Evolutionary conservation across 1,284 basidiomycete genomes (phyloP).

Genomic region (Puccinia novopanici): DNA sequence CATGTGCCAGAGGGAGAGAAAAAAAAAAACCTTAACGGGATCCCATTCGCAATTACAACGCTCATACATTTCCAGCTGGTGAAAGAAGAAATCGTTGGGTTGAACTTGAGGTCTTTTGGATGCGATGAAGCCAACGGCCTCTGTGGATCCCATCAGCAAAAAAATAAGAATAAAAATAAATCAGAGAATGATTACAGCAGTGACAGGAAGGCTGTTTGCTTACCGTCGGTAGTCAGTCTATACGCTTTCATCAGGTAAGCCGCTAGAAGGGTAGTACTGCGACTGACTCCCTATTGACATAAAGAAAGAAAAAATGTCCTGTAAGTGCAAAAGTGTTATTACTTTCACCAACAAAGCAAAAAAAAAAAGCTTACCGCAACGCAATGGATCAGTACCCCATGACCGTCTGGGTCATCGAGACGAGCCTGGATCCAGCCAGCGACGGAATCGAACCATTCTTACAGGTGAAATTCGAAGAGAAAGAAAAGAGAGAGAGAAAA

Average conservation of each 20-base stretch:
- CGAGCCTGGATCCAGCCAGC: constrained; percentile 36
- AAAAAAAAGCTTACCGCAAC: constrained; percentile 32
- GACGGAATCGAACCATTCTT: constrained; percentile 50
- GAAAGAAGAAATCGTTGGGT: constrained; percentile 47
- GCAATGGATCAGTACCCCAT: constrained; percentile 43
- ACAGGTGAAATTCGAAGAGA: too few relatives aligned
- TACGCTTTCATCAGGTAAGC: constrained; percentile 47
- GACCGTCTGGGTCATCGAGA: constrained; percentile 7
- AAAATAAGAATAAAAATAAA: neutral
- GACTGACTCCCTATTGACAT: constrained; percentile 36
- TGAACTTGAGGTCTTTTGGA: constrained; percentile 46
- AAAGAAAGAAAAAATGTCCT: neutral
- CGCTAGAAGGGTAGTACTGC: constrained; percentile 35
- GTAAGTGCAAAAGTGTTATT: neutral
- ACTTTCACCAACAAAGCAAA: neutral
- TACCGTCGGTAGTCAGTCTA: constrained; percentile 38
- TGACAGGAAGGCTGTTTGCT: neutral
- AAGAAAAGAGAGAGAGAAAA: neutral
- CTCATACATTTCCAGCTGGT: constrained; percentile 48
- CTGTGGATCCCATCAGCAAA: neutral
- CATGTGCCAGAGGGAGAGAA: neutral
- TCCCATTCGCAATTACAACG: constrained; percentile 44
- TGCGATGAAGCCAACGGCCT: constrained; percentile 35
- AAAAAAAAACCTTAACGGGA: constrained; percentile 19
- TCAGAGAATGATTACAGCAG: neutral